phyloP scores from a whole-genome alignment of 768 basidiomycete species.

The Brasilioporus rufonigricans region DNA sequence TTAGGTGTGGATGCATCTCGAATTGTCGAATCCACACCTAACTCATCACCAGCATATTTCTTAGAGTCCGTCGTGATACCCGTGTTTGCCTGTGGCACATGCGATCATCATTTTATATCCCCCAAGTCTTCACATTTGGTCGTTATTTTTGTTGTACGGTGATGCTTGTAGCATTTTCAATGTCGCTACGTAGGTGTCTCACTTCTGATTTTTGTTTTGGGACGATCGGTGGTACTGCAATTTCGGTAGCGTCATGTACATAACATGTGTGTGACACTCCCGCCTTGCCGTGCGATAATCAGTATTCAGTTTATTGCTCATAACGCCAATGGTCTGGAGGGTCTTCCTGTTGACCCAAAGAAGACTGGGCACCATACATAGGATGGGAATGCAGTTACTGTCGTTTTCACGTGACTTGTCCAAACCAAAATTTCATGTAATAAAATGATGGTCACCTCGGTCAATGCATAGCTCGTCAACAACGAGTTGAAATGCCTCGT shows the following conservation, averaged over 20 bases:
- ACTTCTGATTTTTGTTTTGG: constrained; percentile 5
- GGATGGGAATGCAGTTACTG: no score
- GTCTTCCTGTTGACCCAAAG: no score
- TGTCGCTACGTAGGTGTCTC: neutral
- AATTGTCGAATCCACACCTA: neutral
- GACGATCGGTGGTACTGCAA: constrained; percentile 6
- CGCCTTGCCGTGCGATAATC: neutral
- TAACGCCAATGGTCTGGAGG: neutral
- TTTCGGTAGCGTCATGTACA: constrained; percentile 5
- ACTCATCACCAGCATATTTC: neutral
- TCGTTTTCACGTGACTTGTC: no score
- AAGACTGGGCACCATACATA: no score
- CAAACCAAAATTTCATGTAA: no score
- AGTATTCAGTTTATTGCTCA: neutral
- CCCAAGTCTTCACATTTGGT: neutral
- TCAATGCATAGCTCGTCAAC: no score
- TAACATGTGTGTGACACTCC: neutral
- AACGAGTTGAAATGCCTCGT: no score
- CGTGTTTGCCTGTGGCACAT: constrained; percentile 4
- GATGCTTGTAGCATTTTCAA: constrained; percentile 10
- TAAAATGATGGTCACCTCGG: no score
- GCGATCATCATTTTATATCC: neutral
- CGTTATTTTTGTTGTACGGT: constrained; percentile 2
- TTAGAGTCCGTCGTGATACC: constrained; percentile 20
- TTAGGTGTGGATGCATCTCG: constrained; percentile 11